Evolutionary conservation across 805 yeast genomes (phyloP).

Genomic region (Kockiozyma suomiensis): DNA sequence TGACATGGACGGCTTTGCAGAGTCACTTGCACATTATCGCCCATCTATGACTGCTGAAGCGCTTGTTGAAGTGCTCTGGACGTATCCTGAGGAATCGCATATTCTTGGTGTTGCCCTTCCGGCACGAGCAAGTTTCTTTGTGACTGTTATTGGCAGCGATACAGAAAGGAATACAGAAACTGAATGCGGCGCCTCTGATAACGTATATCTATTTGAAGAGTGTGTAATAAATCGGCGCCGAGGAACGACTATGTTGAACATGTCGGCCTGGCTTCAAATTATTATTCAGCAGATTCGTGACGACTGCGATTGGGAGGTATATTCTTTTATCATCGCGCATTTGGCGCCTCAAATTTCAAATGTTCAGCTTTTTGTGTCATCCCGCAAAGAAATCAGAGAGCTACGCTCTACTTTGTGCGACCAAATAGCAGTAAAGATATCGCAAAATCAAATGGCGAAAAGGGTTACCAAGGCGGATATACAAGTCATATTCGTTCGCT

Average conservation of each 20-base stretch:
- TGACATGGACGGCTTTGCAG: conserved; percentile 69
- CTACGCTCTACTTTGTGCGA: conserved; percentile 57
- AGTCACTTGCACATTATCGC: conserved; percentile 57
- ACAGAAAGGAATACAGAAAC: conserved; percentile 18
- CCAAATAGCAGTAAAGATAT: conserved; percentile 57
- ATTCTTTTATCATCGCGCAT: conserved; percentile 66
- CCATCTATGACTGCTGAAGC: conserved; percentile 38
- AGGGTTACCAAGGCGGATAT: conserved; percentile 59
- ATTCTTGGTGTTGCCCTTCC: conserved; percentile 51
- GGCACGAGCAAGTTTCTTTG: conserved; percentile 47
- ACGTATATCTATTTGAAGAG: conserved; percentile 25
- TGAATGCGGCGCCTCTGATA: conserved; percentile 36
- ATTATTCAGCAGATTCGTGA: conserved; percentile 54
- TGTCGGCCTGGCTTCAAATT: conserved; percentile 51
- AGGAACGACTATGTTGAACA: conserved; percentile 27
- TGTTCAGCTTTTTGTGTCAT: conserved; percentile 52
- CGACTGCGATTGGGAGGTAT: conserved; percentile 70
- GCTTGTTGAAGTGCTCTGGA: conserved; percentile 50
- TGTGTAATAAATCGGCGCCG: conserved; percentile 13
- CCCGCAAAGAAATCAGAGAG: conserved; percentile 47
- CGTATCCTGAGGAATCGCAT: conserved; percentile 58
- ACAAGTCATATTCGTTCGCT: conserved; percentile 65
- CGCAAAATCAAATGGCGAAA: conserved; percentile 48
- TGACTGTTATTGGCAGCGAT: conserved; percentile 25
- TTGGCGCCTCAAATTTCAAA: conserved; percentile 71